Evolutionary conservation across 345 rosid genomes (phyloP), one percentile per base, ranked within the genome.

Genomic region (Mallotus nudiflorus): DNA sequence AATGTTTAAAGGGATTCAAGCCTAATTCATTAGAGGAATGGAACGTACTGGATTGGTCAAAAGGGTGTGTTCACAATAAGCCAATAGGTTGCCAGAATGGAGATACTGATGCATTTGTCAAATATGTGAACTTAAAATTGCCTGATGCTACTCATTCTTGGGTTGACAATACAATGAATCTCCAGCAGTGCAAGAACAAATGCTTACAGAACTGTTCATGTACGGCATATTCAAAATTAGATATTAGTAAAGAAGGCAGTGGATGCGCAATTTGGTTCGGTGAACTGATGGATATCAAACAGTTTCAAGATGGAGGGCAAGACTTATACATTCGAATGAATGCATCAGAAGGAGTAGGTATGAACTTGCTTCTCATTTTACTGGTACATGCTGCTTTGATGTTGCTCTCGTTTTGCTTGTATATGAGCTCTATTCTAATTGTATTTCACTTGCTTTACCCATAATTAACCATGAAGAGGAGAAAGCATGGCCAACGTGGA

Each of bases 191-290:
- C 61, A 49, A 55, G 40, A 29, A 10, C 14, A 58, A 35, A 25
- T 73, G 77, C 50, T 49, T 67, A 33, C 33, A 15, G 20, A 73
- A 73, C 27, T 73, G 77, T 67, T 66, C 66, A 7, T 73, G 77
- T 24, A 67, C 9, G 54, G 77, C 72, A 15, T 73, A 66, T 14
- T 9, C 62, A 2, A 66, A 39, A 39, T 25, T 19, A 0, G 62
- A 73, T 60, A 27, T 59, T 29, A 59, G 35, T 7, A 53, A 45
- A 37, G 44, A 31, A 22, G 77, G 71, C 15, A 67, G 62, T 51
- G 72, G 77, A 6, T 73, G 77, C 13, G 33, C 45, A 2, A 37
- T 58, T 22, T 73, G 77, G 77, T 73, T 33, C 40, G 44, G 15
- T 59, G 72, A 67, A 20, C 33, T 73, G 67, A 40, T 59, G 3